Evolutionary conservation across 441 rosid genomes (phyloP), one percentile per base, ranked within the genome.

Genomic region (Brassica hybrid): DNA sequence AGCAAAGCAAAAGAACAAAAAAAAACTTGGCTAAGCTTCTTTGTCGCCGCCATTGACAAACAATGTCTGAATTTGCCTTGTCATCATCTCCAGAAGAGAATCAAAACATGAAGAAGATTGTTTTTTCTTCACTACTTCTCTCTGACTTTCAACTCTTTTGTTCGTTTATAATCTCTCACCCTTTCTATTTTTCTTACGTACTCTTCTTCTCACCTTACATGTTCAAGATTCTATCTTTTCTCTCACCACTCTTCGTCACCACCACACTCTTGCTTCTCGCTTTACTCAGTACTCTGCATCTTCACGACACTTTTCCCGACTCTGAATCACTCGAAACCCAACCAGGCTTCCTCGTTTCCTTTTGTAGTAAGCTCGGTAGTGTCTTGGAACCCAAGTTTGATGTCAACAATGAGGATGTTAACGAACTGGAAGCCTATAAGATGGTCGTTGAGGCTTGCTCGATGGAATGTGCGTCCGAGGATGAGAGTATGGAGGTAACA

Each of bases 171-270:
- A 17, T 87, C 73, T 89, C 90, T 10, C 87, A 91, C 74, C 93
- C 97, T 78, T 83, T 90, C 6, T 90, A 90, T 61, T 81, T 86
- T 79, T 86, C 82, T 45, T 92, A 89, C 83, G 32, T 85, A 19
- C 67, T 88, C 78, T 87, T 89, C 85, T 88, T 91, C 84, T 87
- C 86, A 1, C 97, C 92, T 27, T 89, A 86, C 82, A 76, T 90
- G 54, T 27, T 89, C 85, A 91, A 86, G 84, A 82, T 91, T 72
- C 81, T 88, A 32, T 88, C 94, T 62, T 89, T 85, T 43, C 93
- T 91, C 13, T 90, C 94, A 41, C 97, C 98, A 60, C 92, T 91
- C 68, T 83, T 94, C 70, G 38, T 87, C 65, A 90, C 97, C 54
- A 88, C 97, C 32, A 83, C 88, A 57, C 93, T 95, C 65, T 72